These are phyloP conservation scores for Scheffersomyces segobiensis DNA, from an alignment of 1,139 yeast genomes.

Conservation along the genomic window DNA sequence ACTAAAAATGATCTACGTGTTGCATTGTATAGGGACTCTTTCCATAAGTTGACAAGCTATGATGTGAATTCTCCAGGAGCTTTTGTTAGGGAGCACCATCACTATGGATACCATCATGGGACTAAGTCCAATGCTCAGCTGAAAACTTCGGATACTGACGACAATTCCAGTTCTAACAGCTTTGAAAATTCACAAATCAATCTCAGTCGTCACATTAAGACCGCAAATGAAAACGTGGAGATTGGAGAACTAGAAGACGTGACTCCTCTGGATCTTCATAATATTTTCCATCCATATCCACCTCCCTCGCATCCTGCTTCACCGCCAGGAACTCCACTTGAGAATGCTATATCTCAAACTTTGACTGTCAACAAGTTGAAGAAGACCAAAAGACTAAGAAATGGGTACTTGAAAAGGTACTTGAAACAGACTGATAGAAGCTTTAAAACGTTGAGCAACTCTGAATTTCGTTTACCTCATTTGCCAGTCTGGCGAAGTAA, in stretches of 20 bases:
- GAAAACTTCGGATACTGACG: slow-evolving; percentile 4
- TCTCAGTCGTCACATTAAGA: slow-evolving; percentile 10
- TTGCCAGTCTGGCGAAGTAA: slow-evolving; percentile 31
- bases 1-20: slow-evolving; percentile 18
- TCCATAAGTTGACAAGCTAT: slow-evolving; percentile 7
- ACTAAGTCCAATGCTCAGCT: neutral
- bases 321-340: slow-evolving; percentile 9
- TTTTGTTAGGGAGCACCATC: slow-evolving; percentile 2
- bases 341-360: slow-evolving; percentile 13
- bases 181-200: slow-evolving; percentile 9
- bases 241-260: neutral
- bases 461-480: slow-evolving; percentile 15
- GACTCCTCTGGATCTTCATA: slow-evolving; percentile 1
- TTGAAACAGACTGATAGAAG: slow-evolving; percentile 10
- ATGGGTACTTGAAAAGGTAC: slow-evolving; percentile 17
- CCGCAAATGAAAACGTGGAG: slow-evolving; percentile 5
- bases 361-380: slow-evolving; percentile 9
- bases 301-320: slow-evolving; percentile 7
- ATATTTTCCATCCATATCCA: slow-evolving; percentile 10
- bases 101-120: neutral
- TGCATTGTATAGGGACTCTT: slow-evolving; percentile 21
- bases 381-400: slow-evolving; percentile 11
- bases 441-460: slow-evolving; percentile 16
- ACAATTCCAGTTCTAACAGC: slow-evolving; percentile 7
- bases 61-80: slow-evolving; percentile 6